Base-by-base conservation (phyloP, 352 stramenopile genomes). In the Phytophthora sojae region DNA sequence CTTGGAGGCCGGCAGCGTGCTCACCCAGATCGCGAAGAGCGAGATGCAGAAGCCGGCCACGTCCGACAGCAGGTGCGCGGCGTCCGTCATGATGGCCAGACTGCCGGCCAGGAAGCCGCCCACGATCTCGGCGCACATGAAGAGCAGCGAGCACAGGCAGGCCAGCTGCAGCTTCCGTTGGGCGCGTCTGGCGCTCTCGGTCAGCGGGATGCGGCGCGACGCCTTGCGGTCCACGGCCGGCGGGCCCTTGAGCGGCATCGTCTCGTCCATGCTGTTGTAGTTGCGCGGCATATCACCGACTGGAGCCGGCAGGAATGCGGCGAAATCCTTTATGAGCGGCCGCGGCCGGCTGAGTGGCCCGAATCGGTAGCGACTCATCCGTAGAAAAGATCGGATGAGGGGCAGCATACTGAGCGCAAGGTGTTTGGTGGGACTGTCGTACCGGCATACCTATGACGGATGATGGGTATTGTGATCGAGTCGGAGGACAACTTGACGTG, bases 121-220 rank as follows among this genome's bases (percentile, higher is more conserved):
- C 21, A 98, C 73, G 14, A 98, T 79, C 84, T 99, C 97, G 4
- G 98, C 86, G 21, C 97, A 67, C 81, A 99, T 97, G 78, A 99
- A 99, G 35, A 91, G 73, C 26, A 96, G 75, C 64, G 91, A 97
- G 55, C 96, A 95, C 0, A 80, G n/a, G 56, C 85, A 92, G 6
- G 85, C 85, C 52, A 84, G 60, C 66, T 91, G 82, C 61, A 92
- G 62, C 71, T 91, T 91, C 44, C 76, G 82, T 62, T 92, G 86
- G 47, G 87, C 88, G 39, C 80, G 77, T 57, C 82, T 76, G 11
- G 89, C 75, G 11, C 49, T 66, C 1, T 83, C 72, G 3, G 88
- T 80, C 15, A 96, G 65, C 47, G 85, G 79, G 55, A 92, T 82
- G 63, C 86, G 86, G 37, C 84, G 80, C 37, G 74, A 56, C 3